Evolutionary conservation across 2,329 filamentous ascomycete genomes (phyloP), one percentile per base, ranked within the genome.

Genomic region (Calonectria ilicicola): DNA sequence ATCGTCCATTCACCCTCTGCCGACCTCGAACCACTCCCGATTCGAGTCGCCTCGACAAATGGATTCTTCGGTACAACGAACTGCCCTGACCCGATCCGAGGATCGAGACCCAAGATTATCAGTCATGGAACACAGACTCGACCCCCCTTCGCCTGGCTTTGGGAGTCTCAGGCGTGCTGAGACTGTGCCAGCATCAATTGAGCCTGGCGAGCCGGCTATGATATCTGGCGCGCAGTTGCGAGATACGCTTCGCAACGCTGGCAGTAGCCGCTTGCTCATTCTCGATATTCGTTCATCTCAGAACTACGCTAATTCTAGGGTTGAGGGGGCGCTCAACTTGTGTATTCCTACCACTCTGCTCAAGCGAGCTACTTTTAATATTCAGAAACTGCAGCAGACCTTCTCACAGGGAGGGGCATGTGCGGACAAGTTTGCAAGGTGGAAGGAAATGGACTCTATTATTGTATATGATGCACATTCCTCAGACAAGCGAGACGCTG

Each of bases 311-410:
- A 88, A 91, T 56, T 92, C 94, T 26, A 91, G 94, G 35, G 94
- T 98, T 67, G 86, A 88, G 63, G 93, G 93, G n/a, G 95, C 96
- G 0, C 85, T 99, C 38, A 98, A 97, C 81, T 87, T 99, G 6
- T 98, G 97, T 81, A 98, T 98, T 73, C 97, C 97, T 0, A 98
- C 97, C 0, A 98, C 96, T 0, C 86, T 99, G 17, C 85, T 99
- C 21, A 98, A 98, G 84, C 90, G 97, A 63, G 93, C 95, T 0
- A 97, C 95, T 0, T 98, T 97, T 84, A 96, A 96, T 77, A 90
- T 98, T 15, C 89, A 95, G 74, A 98, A 97, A 81, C 87, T 99
- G 38, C 91, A 94, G 76, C 93, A 96, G 73, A 98, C 95, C 0
- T 97, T 99, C 81, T 93, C 94, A 73, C 90, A 89, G 17, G 90